These are phyloP conservation scores for Elsinoe fawcettii DNA, from an alignment of 2,329 filamentous ascomycete genomes.

Conservation along the genomic window DNA sequence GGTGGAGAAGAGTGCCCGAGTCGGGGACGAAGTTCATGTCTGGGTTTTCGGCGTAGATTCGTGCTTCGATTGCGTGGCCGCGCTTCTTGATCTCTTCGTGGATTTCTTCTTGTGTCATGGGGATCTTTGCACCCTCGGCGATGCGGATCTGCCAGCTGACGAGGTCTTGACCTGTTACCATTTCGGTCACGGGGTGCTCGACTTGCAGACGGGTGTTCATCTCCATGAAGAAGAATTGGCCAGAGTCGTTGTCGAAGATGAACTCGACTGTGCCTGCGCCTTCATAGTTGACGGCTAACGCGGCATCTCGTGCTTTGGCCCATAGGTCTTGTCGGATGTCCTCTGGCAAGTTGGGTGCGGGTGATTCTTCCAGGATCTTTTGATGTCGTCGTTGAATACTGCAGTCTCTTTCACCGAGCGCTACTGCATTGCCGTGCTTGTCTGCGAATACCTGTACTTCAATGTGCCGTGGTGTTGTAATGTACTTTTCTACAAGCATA, in stretches of 20 bases:
- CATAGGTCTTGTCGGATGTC: constrained; percentile 55
- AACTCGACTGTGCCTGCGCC: constrained; percentile 62
- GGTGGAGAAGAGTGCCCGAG: constrained; percentile 77
- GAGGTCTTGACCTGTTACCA: constrained; percentile 67
- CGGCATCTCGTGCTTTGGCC: constrained; percentile 57
- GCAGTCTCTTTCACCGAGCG: constrained; percentile 58
- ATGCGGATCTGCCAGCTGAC: constrained; percentile 95
- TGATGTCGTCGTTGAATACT: constrained; percentile 59
- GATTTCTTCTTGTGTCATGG: constrained; percentile 58
- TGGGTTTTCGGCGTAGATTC: constrained; percentile 95
- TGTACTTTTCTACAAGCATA: constrained; percentile 62
- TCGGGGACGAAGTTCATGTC: constrained; percentile 88
- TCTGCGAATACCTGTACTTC: constrained; percentile 62
- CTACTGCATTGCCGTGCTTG: constrained; percentile 56
- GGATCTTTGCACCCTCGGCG: constrained; percentile 61
- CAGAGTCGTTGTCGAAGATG: constrained; percentile 60
- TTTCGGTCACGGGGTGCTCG: constrained; percentile 88
- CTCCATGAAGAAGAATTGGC: constrained; percentile 63
- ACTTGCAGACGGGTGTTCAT: constrained; percentile 83
- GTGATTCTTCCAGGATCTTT: constrained; percentile 60
- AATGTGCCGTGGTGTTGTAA: constrained; percentile 58
- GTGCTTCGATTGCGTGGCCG: constrained; percentile 87
- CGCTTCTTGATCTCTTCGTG: constrained; percentile 61
- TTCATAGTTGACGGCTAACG: constrained; percentile 56
- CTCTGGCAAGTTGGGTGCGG: constrained; percentile 54